Evolutionary conservation across 1,139 yeast species (phyloP), one percentile per base, ranked within the genome.

Genomic region (Ogataea hybrid): DNA sequence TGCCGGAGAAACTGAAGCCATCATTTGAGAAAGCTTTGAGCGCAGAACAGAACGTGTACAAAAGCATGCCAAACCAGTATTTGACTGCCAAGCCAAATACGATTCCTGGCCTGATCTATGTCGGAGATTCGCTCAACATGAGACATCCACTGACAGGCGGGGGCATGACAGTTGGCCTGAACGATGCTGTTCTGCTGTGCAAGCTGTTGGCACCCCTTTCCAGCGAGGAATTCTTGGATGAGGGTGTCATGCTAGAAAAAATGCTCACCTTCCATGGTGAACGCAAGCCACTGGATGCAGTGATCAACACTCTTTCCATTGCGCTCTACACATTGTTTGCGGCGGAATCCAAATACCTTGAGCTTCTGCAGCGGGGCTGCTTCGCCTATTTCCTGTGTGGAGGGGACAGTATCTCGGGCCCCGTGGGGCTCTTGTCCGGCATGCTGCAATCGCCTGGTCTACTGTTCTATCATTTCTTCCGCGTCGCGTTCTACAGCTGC

Each of bases 121-220:
- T 92, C 35, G 99, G 99, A 31, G 99, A 92, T 62, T 88, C 98
- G 2, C 73, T 90, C 58, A 92, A 92, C 63, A 92, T 92, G 97
- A 78, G 99, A 61, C 99, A 92, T 63, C 99, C 99, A 15, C 74
- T 92, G 50, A 92, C 98, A 1, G 99, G 99, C 35, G 98, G 98
- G 46, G 99, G 99, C 47, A 92, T 92, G 99, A 90, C 97, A 9
- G 98, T 92, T 33, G 97, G 97, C 0, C 71, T 94, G 48, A 85
- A 81, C 59, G 99, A 92, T 61, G 92, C 90, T 5, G 88, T 74
- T 14, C 62, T 84, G 46, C 68, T 85, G 54, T 75, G 85, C 20
- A 73, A 72, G 49, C 65, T 83, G 28, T 67, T 88, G 37, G 76
- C 80, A 23, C 79, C 84, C 36, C 61, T 71, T 39, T 53, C 69